phyloP scores from a whole-genome alignment of 495 filamentous ascomycete genomes.

The Penicillium canescens region DNA sequence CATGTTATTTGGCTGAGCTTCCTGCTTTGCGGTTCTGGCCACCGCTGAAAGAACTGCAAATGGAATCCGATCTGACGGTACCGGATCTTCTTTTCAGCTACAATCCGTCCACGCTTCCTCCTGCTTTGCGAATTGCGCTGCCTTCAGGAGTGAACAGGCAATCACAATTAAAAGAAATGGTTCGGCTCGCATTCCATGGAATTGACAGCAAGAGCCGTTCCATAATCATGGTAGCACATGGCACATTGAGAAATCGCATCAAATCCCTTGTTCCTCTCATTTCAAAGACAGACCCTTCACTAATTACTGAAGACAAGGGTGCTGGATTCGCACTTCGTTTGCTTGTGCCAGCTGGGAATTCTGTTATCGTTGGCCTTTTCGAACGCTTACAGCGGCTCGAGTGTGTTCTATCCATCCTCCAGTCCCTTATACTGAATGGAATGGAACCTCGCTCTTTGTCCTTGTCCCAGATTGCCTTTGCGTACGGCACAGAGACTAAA shows the following conservation, averaged over 20 bases:
- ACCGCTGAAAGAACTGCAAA: slow-evolving; percentile 33
- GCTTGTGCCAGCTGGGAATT: slow-evolving; percentile 35
- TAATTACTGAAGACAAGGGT: slow-evolving; percentile 36
- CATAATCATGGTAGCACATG: slow-evolving; percentile 43
- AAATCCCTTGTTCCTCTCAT: slow-evolving; percentile 26
- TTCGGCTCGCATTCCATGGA: slow-evolving; percentile 44
- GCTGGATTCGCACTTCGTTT: slow-evolving; percentile 43
- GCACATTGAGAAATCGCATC: slow-evolving; percentile 27
- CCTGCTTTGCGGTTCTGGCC: slow-evolving; percentile 33
- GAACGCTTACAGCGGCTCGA: slow-evolving; percentile 45
- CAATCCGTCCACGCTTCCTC: slow-evolving; percentile 30
- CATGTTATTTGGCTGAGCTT: slow-evolving; percentile 37
- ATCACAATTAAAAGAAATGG: slow-evolving; percentile 33
- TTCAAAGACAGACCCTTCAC: slow-evolving; percentile 29
- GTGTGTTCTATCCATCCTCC: slow-evolving; percentile 40
- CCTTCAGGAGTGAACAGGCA: slow-evolving; percentile 29
- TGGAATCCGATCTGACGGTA: slow-evolving; percentile 30
- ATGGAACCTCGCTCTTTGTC: slow-evolving; percentile 36
- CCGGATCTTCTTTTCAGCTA: slow-evolving; percentile 43
- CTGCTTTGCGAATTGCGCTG: slow-evolving; percentile 30
- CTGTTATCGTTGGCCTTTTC: slow-evolving; percentile 35
- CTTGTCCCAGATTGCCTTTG: slow-evolving; percentile 37
- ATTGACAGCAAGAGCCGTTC: slow-evolving; percentile 34
- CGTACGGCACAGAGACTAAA: slow-evolving; percentile 32
- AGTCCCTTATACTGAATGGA: slow-evolving; percentile 36